Base-by-base conservation (phyloP, 2,329 filamentous ascomycete genomes). In the Diaporthe sp. region DNA sequence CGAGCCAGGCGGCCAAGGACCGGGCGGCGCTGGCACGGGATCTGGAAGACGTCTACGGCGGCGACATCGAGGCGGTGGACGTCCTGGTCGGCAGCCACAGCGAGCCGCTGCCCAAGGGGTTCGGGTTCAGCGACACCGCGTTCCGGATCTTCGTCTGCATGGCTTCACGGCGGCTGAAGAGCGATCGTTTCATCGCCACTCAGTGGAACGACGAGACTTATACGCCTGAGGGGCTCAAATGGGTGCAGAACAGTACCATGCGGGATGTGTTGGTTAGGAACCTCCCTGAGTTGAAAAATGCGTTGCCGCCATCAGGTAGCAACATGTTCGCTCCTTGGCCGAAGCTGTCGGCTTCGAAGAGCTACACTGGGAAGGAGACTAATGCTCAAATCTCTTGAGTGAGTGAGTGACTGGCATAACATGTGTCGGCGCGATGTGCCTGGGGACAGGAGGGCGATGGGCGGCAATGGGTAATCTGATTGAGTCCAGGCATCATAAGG, bases 101-200 rank as follows among this genome's bases (percentile, higher is more conserved):
- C 60, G 86, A 88, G 78, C 85, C 85, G 0, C 73, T 87, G 8
- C 85, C 85, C 6, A 79, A 83, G 44, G 86, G 86, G 0, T 88
- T 88, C 70, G 86, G 86, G 0, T 88, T 88, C 78, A 85, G 83
- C 76, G 86, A 88, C 71, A 88, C 86, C 2, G 86, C 86, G 2
- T 88, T 88, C 77, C 79, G 86, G 0, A 80, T 87, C 1, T 87
- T 87, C 74, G 86, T 87, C 51, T 76, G 87, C 2, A 87, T 87
- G 85, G 86, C 86, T 1, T 84, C 81, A 55, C 76, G 86, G 17
- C 77, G 84, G 31, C 75, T 87, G 25, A 87, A 87, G 82, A 86
- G 85, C 25, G 86, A 87, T 80, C 80, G 86, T 1, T 87, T 87
- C 73, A 86, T 87, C 39, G 86, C 85, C 0, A 82, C 82, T 0